Percentiles rank a stretch among this genome's conserved stretches.
Evolutionary conservation across 176 grass and related monocot species (phyloP).

Genomic region (Eragrostis nindensis): DNA sequence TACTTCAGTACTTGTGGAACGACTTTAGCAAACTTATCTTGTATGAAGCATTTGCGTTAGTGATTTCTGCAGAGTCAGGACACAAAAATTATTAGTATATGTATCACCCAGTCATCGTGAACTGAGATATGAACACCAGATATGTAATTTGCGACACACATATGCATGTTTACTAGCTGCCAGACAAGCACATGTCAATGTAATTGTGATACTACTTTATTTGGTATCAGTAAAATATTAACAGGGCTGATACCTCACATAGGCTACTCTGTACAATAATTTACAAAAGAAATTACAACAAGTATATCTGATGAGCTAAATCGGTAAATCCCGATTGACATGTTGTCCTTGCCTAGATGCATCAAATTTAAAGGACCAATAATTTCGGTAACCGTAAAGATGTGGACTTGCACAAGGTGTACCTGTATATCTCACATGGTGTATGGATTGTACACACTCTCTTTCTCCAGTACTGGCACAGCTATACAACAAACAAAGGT

Average conservation of each 20-base stretch:
- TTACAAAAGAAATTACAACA: neutral
- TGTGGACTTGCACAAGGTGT: slow-evolving; percentile 35
- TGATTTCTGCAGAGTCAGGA: no score
- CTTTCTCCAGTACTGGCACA: neutral
- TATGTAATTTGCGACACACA: no score
- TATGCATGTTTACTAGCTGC: neutral
- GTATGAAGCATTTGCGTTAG: no score
- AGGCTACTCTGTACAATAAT: neutral
- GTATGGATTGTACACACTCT: neutral
- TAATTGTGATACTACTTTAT: neutral
- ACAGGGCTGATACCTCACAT: no score
- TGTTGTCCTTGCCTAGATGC: neutral
- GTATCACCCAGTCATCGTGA: neutral
- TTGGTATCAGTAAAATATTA: neutral
- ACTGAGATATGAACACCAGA: no score
- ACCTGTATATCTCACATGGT: slow-evolving; percentile 20
- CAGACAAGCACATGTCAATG: slow-evolving; percentile 22
- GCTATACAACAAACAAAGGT: slow-evolving; percentile 19
- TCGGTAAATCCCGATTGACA: neutral
- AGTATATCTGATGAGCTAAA: neutral
- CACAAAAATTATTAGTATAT: neutral
- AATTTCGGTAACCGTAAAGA: slow-evolving; percentile 4
- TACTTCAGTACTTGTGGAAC: no score
- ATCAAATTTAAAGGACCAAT: slow-evolving; percentile 13
- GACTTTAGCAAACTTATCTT: no score